Evolutionary conservation across 345 rosid species (phyloP).

Genomic region (Syzygium grande): DNA sequence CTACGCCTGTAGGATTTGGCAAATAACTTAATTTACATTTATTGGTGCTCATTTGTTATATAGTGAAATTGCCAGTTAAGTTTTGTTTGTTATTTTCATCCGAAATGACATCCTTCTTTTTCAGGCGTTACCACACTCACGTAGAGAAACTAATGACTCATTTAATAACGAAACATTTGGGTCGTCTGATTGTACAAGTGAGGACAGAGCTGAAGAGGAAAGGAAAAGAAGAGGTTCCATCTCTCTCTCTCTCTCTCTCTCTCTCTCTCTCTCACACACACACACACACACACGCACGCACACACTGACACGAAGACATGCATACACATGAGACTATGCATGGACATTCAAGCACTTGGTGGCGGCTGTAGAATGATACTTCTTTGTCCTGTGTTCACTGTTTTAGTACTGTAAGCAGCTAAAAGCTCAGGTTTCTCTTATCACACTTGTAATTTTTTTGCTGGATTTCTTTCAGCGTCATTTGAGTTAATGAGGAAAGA

Average conservation of each 20-base stretch:
- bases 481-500: constrained; percentile 96
- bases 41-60: not conserved
- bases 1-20: not conserved
- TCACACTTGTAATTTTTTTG: constrained; percentile 9
- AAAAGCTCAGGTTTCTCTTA: constrained; percentile 1
- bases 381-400: not conserved
- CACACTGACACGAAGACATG: not conserved
- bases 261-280: accelerated
- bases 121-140: constrained; percentile 66
- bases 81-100: not conserved
- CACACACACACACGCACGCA: not conserved
- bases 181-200: constrained; percentile 62
- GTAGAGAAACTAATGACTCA: constrained; percentile 68
- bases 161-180: constrained; percentile 93
- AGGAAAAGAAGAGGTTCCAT: constrained; percentile 82
- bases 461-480: constrained; percentile 46
- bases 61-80: not conserved
- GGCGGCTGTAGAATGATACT: not conserved
- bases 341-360: not conserved
- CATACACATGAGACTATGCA: not conserved
- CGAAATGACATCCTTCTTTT: constrained; percentile 1
- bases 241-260: constrained; percentile 1
- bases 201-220: constrained; percentile 95
- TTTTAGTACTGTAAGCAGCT: not conserved
- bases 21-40: not conserved